phyloP scores from a whole-genome alignment of 2,329 filamentous ascomycete genomes.

The Biscogniauxia marginata region DNA sequence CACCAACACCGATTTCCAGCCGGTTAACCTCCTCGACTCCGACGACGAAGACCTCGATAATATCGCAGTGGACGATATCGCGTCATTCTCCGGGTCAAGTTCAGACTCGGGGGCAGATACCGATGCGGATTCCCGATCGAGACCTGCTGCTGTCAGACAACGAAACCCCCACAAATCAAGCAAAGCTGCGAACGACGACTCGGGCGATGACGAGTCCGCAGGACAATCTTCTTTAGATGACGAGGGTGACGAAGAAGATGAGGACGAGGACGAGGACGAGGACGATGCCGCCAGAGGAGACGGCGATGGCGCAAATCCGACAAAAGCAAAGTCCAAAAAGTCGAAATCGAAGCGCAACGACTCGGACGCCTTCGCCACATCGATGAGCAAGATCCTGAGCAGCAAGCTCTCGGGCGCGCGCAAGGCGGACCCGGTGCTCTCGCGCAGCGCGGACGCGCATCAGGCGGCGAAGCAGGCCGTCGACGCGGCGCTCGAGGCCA shows the following conservation, averaged over 20 bases:
- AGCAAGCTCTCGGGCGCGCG: conserved; percentile 83
- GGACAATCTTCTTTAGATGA: conserved; percentile 16
- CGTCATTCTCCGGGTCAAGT: conserved; percentile 29
- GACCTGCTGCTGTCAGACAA: conserved; percentile 12
- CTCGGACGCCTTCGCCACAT: conserved; percentile 85
- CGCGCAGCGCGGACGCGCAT: conserved; percentile 73
- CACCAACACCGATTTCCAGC: conserved; percentile 44
- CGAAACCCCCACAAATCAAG: conserved; percentile 21
- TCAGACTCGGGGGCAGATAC: conserved; percentile 35
- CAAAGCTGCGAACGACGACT: conserved; percentile 21
- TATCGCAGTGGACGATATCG: conserved; percentile 49
- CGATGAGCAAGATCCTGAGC: conserved; percentile 86
- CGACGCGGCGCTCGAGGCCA: conserved; percentile 76
- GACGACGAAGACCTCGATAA: conserved; percentile 58
- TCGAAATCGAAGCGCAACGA: conserved; percentile 83
- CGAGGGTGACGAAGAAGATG: conserved; percentile 38
- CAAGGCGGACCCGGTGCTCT: conserved; percentile 85
- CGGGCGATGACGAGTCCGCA: conserved; percentile 28
- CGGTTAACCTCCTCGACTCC: conserved; percentile 55
- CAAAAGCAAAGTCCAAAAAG: conserved; percentile 33
- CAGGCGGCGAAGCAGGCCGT: conserved; percentile 70
- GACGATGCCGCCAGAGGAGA: conserved; percentile 42
- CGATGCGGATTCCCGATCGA: conserved; percentile 33
- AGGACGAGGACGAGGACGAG: conserved; percentile 42
- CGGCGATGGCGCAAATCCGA: conserved; percentile 32